These are phyloP conservation scores for Chlamydomonas sp. DNA, from an alignment of 139 green algal species.

Conservation along the genomic window DNA sequence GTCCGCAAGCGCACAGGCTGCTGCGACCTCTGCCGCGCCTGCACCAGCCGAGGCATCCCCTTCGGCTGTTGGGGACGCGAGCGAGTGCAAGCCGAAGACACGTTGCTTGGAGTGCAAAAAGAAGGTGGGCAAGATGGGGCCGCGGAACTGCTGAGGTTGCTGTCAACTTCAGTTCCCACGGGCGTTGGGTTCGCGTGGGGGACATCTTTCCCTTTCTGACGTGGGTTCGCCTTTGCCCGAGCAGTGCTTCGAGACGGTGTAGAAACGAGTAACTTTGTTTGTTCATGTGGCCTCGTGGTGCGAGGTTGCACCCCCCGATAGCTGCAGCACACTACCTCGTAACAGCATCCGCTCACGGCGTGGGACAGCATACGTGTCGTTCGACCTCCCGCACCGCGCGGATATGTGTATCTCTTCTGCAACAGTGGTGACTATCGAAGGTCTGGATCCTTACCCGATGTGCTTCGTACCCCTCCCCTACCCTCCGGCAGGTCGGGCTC, in stretches of 20 bases:
- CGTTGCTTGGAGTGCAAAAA: slow-evolving; percentile 71
- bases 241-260: too few species aligned
- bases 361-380: too few species aligned
- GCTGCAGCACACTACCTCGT: too few species aligned
- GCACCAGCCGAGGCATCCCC: slow-evolving; percentile 14
- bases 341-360: too few species aligned
- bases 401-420: too few species aligned
- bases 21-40: slow-evolving; percentile 1
- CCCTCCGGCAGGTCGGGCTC: slow-evolving; percentile 68
- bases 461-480: neutral
- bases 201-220: too few species aligned
- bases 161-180: neutral
- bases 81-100: neutral
- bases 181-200: neutral
- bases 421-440: too few species aligned
- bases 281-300: too few species aligned
- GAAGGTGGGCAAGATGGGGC: slow-evolving; percentile 28
- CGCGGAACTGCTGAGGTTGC: neutral
- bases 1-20: neutral
- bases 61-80: neutral
- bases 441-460: neutral
- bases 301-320: too few species aligned
- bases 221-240: too few species aligned
- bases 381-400: too few species aligned
- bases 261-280: too few species aligned